Base-by-base conservation (phyloP, 2,329 filamentous ascomycete genomes). In the Aplosporella prunicola region DNA sequence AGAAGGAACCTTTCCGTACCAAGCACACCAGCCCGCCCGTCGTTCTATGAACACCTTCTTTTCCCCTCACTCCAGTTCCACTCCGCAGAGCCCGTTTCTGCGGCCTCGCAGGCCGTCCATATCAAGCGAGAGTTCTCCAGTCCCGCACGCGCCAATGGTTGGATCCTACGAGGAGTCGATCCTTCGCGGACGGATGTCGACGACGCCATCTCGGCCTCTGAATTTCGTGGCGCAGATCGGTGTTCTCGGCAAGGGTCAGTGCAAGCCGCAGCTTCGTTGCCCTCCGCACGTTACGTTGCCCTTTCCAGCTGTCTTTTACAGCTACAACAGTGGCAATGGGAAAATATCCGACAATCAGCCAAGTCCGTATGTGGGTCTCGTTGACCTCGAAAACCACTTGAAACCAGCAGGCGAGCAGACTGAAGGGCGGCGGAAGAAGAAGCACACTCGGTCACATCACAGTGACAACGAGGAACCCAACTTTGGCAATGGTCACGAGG, bases 101-200 rank as follows among this genome's bases (percentile, higher is more conserved):
- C 68, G 71, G 3, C 66, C 76, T 3, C 58, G 69, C 11, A 71
- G 86, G 28, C 78, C 80, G 0, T 95, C 88, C 0, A 67, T 84
- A 30, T 72, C 75, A 11, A 32, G 7, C 15, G 88, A 94, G 30
- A 64, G 69, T 3, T 86, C 85, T 3, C 80, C 85, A 4, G 66
- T 91, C 18, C 83, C 89, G 40, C 86, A 93, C 59, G 88, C 89
- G 7, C 88, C 88, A 3, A 93, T 98, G 82, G 89, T 96, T 2
- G 91, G 91, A 2, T 95, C 89, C 2, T 98, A 95, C 49, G 91
- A 98, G 60, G 91, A 98, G 62, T 95, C 87, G 18, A 95, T 98
- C 43, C 67, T 98, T 2, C 78, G 86, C 31, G 91, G 91, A 25
- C 78, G 91, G 44, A 98, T 98, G 91, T 96, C 91, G 18, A 95